Conservation (phyloP, 1,139 yeast species). For the Scheffersomyces segobiensis region DNA sequence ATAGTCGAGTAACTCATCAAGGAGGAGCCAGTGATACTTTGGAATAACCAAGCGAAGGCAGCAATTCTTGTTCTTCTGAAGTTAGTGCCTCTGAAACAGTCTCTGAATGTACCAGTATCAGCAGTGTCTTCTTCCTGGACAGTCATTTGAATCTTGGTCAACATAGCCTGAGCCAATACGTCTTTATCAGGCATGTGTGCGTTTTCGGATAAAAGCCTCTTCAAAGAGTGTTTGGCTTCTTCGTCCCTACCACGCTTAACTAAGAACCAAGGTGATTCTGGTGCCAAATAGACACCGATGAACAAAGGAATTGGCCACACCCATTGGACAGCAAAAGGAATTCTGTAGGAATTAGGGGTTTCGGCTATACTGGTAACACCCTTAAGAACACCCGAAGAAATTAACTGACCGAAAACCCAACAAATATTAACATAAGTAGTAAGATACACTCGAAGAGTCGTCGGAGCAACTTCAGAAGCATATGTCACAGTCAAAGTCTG, state of each 20-base stretch:
- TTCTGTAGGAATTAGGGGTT: slow-evolving; percentile 33
- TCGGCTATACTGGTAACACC: slow-evolving; percentile 23
- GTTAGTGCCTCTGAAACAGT: slow-evolving; percentile 54
- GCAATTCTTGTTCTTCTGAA: slow-evolving; percentile 58
- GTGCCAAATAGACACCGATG: slow-evolving; percentile 39
- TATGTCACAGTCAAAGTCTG: slow-evolving; percentile 50
- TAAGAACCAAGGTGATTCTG: slow-evolving; percentile 48
- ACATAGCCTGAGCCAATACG: slow-evolving; percentile 40
- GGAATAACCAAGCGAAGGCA: slow-evolving; percentile 48
- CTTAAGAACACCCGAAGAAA: slow-evolving; percentile 47
- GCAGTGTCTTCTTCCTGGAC: slow-evolving; percentile 44
- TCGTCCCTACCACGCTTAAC: slow-evolving; percentile 33
- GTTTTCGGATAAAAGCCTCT: slow-evolving; percentile 35
- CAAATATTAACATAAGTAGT: slow-evolving; percentile 50
- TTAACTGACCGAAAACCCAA: slow-evolving; percentile 54
- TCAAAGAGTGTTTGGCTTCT: slow-evolving; percentile 37
- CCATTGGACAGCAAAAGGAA: slow-evolving; percentile 61
- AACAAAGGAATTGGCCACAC: slow-evolving; percentile 56
- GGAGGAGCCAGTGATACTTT: slow-evolving; percentile 53
- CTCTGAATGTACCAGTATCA: slow-evolving; percentile 32
- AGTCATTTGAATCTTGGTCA: slow-evolving; percentile 44
- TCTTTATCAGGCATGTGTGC: slow-evolving; percentile 35
- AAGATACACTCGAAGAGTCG: slow-evolving; percentile 47
- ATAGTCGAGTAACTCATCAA: slow-evolving; percentile 58
- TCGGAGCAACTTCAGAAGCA: slow-evolving; percentile 54